Conservation (phyloP, 1,139 yeast species). For the Scheffersomyces illinoinensis region DNA sequence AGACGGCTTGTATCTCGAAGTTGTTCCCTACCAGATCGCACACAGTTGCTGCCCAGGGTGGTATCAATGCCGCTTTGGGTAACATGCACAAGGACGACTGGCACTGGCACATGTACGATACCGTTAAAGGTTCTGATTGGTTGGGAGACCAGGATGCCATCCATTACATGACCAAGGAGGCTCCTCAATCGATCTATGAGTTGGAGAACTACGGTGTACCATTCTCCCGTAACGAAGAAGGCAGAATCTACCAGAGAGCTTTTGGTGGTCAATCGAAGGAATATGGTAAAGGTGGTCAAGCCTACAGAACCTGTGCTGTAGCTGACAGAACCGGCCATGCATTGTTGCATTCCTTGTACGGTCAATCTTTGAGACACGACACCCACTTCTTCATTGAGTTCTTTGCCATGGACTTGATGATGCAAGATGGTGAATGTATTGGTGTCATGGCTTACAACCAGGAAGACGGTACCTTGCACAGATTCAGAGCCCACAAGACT, state of each 20-base stretch:
- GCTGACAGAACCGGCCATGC: slow-evolving; percentile 99
- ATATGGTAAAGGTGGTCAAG: slow-evolving; percentile 98
- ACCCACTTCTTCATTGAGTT: slow-evolving; percentile 97
- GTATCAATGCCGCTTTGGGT: slow-evolving; percentile 96
- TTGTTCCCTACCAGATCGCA: slow-evolving; percentile 98
- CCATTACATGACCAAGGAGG: slow-evolving; percentile 98
- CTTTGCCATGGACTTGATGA: slow-evolving; percentile 91
- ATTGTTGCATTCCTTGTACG: slow-evolving; percentile 90
- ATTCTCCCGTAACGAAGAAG: slow-evolving; percentile 95
- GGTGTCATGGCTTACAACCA: slow-evolving; percentile 98
- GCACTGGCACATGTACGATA: slow-evolving; percentile 99
- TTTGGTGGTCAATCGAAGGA: slow-evolving; percentile 98
- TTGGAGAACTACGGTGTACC: slow-evolving; percentile 98
- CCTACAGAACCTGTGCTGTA: slow-evolving; percentile 98
- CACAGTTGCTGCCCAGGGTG: slow-evolving; percentile 99
- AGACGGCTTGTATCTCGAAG: slow-evolving; percentile 96
- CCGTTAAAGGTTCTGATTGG: slow-evolving; percentile 99
- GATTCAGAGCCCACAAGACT: slow-evolving; percentile 96
- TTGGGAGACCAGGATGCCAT: slow-evolving; percentile 99
- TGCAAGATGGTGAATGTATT: slow-evolving; percentile 94
- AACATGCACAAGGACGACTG: slow-evolving; percentile 98
- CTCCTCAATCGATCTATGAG: slow-evolving; percentile 93
- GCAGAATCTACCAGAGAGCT: slow-evolving; percentile 97
- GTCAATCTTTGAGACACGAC: slow-evolving; percentile 95
- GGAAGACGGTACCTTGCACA: slow-evolving; percentile 97